Evolutionary conservation across 208 protist genomes (phyloP).

Genomic region (Trypanosoma cruzi): DNA sequence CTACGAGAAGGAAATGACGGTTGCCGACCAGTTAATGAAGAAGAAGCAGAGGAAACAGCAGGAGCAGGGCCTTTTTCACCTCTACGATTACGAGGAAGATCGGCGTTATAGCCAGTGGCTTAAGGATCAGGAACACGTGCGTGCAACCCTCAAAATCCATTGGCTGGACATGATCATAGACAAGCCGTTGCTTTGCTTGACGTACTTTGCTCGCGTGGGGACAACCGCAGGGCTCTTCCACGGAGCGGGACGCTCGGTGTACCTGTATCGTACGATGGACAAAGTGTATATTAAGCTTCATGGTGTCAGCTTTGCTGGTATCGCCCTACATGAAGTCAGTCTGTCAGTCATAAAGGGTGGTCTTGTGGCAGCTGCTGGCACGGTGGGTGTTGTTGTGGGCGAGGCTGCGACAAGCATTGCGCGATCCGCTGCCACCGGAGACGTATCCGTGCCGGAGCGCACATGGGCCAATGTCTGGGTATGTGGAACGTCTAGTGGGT

Average conservation of each 20-base stretch:
- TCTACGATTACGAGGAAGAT: slow-evolving; percentile 84
- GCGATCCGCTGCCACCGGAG: slow-evolving; percentile 23
- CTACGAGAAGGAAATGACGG: slow-evolving; percentile 55
- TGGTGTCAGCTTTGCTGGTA: slow-evolving; percentile 60
- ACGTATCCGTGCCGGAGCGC: slow-evolving; percentile 56
- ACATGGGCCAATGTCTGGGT: slow-evolving; percentile 61
- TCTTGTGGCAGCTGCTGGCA: slow-evolving; percentile 41
- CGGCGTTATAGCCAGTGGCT: slow-evolving; percentile 76
- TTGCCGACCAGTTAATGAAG: slow-evolving; percentile 58
- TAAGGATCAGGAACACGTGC: slow-evolving; percentile 54
- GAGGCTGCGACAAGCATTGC: slow-evolving; percentile 45
- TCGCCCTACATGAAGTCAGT: slow-evolving; percentile 72
- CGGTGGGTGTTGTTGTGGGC: slow-evolving; percentile 52
- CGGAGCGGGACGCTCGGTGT: slow-evolving; percentile 67
- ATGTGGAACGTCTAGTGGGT: slow-evolving; percentile 40
- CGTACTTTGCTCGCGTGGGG: slow-evolving; percentile 65
- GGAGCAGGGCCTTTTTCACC: slow-evolving; percentile 27
- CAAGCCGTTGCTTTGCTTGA: slow-evolving; percentile 39
- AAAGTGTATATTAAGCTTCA: slow-evolving; percentile 88
- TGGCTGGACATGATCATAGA: slow-evolving; percentile 84
- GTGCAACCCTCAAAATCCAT: slow-evolving; percentile 73
- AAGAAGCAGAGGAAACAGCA: slow-evolving; percentile 31
- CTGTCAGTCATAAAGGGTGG: slow-evolving; percentile 64
- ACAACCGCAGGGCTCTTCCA: slow-evolving; percentile 79
- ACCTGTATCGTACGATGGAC: slow-evolving; percentile 91